Conservation (phyloP, 306 rosid species). For the Cicer bijugum region DNA sequence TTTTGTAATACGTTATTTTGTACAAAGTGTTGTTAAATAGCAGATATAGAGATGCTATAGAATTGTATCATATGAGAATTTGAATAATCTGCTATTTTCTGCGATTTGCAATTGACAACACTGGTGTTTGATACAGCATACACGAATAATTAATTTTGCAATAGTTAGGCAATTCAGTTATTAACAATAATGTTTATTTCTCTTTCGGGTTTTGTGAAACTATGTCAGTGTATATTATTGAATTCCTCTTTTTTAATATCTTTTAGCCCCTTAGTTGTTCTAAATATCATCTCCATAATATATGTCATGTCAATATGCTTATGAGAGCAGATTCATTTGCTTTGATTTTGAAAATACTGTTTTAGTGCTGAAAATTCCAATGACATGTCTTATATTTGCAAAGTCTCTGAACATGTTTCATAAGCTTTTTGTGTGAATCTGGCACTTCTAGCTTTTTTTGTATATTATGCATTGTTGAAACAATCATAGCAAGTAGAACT, state of each 20-base stretch:
- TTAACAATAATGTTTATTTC: neutral
- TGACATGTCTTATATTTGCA: conserved; percentile 5
- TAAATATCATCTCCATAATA: neutral
- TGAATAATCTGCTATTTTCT: too few species aligned
- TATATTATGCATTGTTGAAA: conserved; percentile 35
- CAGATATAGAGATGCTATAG: too few species aligned
- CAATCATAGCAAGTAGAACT: conserved; percentile 35
- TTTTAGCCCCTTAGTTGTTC: neutral
- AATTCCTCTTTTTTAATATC: neutral
- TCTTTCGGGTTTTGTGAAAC: neutral
- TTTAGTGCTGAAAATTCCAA: conserved; percentile 19
- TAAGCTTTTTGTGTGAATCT: conserved; percentile 17
- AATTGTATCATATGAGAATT: too few species aligned
- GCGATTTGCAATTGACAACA: too few species aligned
- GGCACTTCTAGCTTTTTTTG: conserved; percentile 18
- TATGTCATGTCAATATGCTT: conserved; percentile 3
- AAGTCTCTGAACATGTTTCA: conserved; percentile 5
- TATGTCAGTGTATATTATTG: neutral
- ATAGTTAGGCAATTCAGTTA: conserved; percentile 2
- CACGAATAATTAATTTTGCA: conserved; percentile 22
- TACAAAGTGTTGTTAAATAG: too few species aligned
- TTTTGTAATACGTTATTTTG: too few species aligned
- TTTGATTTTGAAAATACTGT: conserved; percentile 1
- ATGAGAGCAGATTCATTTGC: conserved; percentile 7
- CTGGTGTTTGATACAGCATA: neutral